These are phyloP conservation scores for Scheffersomyces stipitis DNA, from an alignment of 805 yeast genomes.

Conservation along the genomic window DNA sequence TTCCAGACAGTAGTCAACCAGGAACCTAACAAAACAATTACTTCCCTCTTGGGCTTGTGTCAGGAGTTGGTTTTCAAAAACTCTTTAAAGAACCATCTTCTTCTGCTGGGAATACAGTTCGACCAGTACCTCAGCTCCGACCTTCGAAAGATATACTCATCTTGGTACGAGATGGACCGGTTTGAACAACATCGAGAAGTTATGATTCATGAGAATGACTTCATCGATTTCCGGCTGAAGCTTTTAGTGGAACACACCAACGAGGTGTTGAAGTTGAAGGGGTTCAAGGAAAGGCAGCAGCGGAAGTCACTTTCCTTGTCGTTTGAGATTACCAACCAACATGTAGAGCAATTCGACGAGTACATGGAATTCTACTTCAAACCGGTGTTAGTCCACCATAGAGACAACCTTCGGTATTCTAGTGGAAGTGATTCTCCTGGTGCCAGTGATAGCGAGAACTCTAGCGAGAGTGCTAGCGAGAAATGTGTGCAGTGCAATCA, in stretches of 20 bases:
- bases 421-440: no score
- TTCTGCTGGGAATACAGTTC: conserved; percentile 3
- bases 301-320: conserved; percentile 1
- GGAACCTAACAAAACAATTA: no score
- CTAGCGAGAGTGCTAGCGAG: no score
- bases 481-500: no score
- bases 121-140: conserved; percentile 9
- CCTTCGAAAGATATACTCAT: no score
- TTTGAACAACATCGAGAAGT: conserved; percentile 1
- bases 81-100: conserved; percentile 6
- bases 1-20: no score
- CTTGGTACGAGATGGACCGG: no score
- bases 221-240: conserved; percentile 12
- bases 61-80: no score
- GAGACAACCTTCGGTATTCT: no score
- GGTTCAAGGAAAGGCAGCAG: background rate
- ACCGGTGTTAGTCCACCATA: no score
- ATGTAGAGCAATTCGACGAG: conserved; percentile 1
- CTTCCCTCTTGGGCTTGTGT: no score
- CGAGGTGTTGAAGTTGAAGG: background rate
- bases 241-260: background rate
- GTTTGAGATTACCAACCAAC: conserved; percentile 1
- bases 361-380: conserved; percentile 2
- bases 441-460: no score
- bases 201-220: conserved; percentile 13